A percentile compares a stretch with the other conserved stretches of the same genome.
These are phyloP conservation scores for Blumeria hordei DNA, from an alignment of 2,329 filamentous ascomycete species.

Conservation along the genomic window DNA sequence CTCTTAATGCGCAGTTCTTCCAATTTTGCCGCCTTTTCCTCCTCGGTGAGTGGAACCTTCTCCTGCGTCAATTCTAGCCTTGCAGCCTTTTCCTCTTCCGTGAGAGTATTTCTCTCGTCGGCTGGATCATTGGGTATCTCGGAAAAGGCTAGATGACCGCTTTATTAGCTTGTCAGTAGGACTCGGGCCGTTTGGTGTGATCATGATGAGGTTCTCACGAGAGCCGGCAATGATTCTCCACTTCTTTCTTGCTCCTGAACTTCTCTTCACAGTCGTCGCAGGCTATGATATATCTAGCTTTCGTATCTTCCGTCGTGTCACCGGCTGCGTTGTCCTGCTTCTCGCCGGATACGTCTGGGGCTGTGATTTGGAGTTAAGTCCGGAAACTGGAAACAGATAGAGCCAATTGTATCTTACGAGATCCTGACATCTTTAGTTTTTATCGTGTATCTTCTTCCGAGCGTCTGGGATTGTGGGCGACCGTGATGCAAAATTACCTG, in stretches of 20 bases:
- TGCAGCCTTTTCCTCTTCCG: no score
- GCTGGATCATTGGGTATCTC: constrained; percentile 13
- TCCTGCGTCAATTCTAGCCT: constrained; percentile 56
- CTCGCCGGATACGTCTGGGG: no score
- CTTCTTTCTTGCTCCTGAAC: constrained; percentile 59
- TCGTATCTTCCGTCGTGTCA: no score
- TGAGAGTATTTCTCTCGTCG: no score
- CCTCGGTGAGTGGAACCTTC: constrained; percentile 70
- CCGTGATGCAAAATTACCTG: no score
- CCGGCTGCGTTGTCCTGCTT: no score
- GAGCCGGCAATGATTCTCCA: constrained; percentile 77
- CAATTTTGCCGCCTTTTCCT: constrained; percentile 66
- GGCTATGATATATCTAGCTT: constrained; percentile 34
- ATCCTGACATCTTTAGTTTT: no score
- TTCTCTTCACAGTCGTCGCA: constrained; percentile 92
- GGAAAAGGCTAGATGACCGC: constrained; percentile 69
- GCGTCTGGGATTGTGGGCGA: no score
- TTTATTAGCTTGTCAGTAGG: constrained; percentile 14
- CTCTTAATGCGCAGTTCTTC: constrained; percentile 49
- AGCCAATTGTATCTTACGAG: no score
- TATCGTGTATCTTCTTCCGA: no score
- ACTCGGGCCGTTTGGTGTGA: neutral
- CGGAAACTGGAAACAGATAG: no score
- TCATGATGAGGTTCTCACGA: constrained; percentile 23
- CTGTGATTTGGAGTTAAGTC: no score